Base-by-base conservation (phyloP, 2,329 filamentous ascomycete species). In the Zymoseptoria passerinii region DNA sequence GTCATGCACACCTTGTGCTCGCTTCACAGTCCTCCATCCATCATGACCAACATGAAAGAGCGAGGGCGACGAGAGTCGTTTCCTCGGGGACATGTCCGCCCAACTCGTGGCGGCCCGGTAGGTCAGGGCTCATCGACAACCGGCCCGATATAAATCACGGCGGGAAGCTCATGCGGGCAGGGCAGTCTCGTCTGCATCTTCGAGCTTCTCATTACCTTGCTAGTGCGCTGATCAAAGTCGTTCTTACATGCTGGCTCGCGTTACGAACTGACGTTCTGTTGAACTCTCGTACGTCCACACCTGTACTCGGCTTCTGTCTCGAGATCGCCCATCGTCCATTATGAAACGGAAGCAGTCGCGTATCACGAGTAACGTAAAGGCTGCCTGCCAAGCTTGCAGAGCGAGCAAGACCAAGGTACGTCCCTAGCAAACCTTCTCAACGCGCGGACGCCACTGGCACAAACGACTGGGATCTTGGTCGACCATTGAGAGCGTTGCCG, bases 321-420 rank as follows among this genome's bases (percentile, higher is more conserved):
- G 28, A 29, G 13, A 35, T 8, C 9, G 29, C 29, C 13, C 35
- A 44, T 44, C 35, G 3, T n/a, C 35, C 10, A 44, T 44, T 1
- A 44, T 52, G 19, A 52, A 52, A 29, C 20, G 50, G 23, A 52
- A 28, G 28, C 50, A 52, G 23, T 28, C 50, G 18, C 50, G 50
- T n/a, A 16, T 50, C 10, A 23, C 50, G 10, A 40, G 54, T 23
- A 60, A 60, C 18, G 58, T 60, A 6, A 60, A 60, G 50, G 58
- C 55, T 50, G 58, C 58, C 10, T 60, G 58, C 40, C 55, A 60
- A 40, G 58, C 51, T 27, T 60, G 58, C 49, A 55, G 58, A 48
- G 51, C 55, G 8, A 52, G 55, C 6, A 60, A 60, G 52, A 58
- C 52, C 28, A 60, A 58, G 58, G 58, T 60, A 20, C 50, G 54